These are phyloP conservation scores for Trichoderma sp. DNA, from an alignment of 2,329 filamentous ascomycete species.

Conservation along the genomic window DNA sequence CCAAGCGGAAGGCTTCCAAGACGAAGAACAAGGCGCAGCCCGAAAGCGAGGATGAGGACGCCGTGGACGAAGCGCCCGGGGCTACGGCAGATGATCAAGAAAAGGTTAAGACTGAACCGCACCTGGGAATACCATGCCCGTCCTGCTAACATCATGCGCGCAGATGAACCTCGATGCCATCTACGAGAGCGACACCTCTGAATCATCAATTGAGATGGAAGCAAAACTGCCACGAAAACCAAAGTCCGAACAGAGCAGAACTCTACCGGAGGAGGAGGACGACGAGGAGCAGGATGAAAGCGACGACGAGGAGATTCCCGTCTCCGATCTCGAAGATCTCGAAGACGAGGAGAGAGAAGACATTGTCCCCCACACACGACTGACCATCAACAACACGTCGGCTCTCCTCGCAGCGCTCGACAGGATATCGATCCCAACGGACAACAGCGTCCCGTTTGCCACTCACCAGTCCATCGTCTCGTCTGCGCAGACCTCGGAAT, in stretches of 20 bases:
- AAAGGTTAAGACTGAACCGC: slow-evolving; percentile 28
- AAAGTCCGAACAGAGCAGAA: slow-evolving; percentile 27
- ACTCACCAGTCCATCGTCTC: slow-evolving; percentile 79
- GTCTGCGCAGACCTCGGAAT: slow-evolving; percentile 61
- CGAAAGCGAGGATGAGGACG: slow-evolving; percentile 42
- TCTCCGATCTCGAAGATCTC: slow-evolving; percentile 81
- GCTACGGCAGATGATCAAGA: slow-evolving; percentile 39
- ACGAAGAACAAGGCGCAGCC: slow-evolving; percentile 32
- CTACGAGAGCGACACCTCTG: slow-evolving; percentile 63
- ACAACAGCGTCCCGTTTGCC: slow-evolving; percentile 72
- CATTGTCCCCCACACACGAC: slow-evolving; percentile 83
- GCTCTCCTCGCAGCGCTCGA: slow-evolving; percentile 80
- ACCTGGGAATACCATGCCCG: too few species aligned
- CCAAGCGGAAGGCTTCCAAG: slow-evolving; percentile 43
- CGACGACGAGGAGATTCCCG: slow-evolving; percentile 83
- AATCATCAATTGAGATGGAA: slow-evolving; percentile 78
- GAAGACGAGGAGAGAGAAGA: slow-evolving; percentile 82
- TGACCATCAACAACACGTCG: slow-evolving; percentile 95
- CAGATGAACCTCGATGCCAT: slow-evolving; percentile 58
- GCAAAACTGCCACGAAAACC: slow-evolving; percentile 62
- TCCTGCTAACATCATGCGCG: background rate
- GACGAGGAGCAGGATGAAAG: slow-evolving; percentile 64
- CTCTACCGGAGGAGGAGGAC: slow-evolving; percentile 48
- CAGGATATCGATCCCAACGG: slow-evolving; percentile 70
- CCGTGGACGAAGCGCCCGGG: slow-evolving; percentile 37